phyloP scores from a whole-genome alignment of 2,329 filamentous ascomycete genomes.

The Alternaria infectoria region DNA sequence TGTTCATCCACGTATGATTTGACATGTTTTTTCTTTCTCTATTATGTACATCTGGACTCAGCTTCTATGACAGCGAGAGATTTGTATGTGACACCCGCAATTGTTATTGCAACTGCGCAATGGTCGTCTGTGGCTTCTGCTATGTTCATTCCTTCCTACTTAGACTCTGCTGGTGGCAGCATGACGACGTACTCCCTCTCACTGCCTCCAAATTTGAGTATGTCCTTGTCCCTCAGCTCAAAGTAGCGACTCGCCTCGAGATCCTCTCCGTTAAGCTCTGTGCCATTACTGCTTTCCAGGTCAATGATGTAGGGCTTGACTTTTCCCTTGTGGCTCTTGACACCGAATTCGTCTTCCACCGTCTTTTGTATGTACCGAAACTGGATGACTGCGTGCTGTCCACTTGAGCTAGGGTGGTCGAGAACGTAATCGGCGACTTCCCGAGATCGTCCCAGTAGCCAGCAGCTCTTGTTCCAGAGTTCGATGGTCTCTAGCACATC shows the following conservation, averaged over 20 bases:
- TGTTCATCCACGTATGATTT: neutral
- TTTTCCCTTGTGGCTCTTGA: slow-evolving; percentile 49
- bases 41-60: neutral
- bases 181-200: slow-evolving; percentile 96
- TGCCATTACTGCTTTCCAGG: slow-evolving; percentile 91
- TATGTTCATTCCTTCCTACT: neutral
- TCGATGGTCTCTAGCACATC: slow-evolving; percentile 84
- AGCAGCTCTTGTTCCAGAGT: slow-evolving; percentile 79
- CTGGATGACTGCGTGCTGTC: slow-evolving; percentile 94
- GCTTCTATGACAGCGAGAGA: neutral
- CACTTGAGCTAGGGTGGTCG: slow-evolving; percentile 91
- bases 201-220: slow-evolving; percentile 86
- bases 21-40: neutral
- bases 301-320: slow-evolving; percentile 86
- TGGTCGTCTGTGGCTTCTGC: neutral
- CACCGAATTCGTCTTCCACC: slow-evolving; percentile 81
- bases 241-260: slow-evolving; percentile 80
- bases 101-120: neutral
- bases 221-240: slow-evolving; percentile 86
- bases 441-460: slow-evolving; percentile 84
- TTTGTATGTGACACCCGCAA: neutral
- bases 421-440: slow-evolving; percentile 82
- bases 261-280: slow-evolving; percentile 76
- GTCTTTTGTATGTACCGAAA: slow-evolving; percentile 84
- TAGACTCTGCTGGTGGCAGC: slow-evolving; percentile 60